These are phyloP conservation scores for Lasiodiplodia sp. DNA, from an alignment of 2,329 filamentous ascomycete genomes.

Conservation along the genomic window DNA sequence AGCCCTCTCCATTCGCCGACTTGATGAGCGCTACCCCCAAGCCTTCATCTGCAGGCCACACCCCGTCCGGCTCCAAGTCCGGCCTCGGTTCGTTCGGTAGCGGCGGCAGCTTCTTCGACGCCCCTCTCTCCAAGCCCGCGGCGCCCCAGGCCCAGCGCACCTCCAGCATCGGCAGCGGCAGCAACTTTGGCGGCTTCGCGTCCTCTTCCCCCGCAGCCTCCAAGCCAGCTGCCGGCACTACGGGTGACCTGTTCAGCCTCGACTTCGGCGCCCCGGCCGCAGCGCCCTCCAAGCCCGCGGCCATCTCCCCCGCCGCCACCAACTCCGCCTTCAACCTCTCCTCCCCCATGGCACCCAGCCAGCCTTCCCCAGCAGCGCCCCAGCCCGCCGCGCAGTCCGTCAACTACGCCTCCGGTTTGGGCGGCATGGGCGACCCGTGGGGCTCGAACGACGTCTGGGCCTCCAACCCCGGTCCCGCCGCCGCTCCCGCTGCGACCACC, in stretches of 20 bases:
- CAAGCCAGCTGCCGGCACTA: constrained; percentile 52
- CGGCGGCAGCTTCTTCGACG: constrained; percentile 85
- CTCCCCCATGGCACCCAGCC: constrained; percentile 52
- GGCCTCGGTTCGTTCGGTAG: constrained; percentile 62
- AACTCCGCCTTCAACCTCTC: constrained; percentile 86
- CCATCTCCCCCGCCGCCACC: constrained; percentile 44
- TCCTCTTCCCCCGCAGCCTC: constrained; percentile 65
- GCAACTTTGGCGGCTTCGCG: constrained; percentile 67
- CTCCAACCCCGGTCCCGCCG: constrained; percentile 50
- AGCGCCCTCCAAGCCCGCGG: constrained; percentile 39
- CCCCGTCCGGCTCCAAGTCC: constrained; percentile 51
- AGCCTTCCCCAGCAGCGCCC: constrained; percentile 39
- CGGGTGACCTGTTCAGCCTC: constrained; percentile 85
- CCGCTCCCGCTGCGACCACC: constrained; percentile 52
- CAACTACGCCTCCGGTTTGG: constrained; percentile 47
- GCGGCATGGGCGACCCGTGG: constrained; percentile 75
- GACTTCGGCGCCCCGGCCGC: constrained; percentile 46
- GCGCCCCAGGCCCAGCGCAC: constrained; percentile 56
- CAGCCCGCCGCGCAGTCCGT: constrained; percentile 39
- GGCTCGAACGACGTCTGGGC: constrained; percentile 83
- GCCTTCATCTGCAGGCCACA: constrained; percentile 35
- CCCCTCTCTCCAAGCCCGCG: constrained; percentile 55
- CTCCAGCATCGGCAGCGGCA: constrained; percentile 63
- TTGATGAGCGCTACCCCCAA: constrained; percentile 61
- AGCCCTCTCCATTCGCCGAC: constrained; percentile 70